Conservation (phyloP, 257 asterid species). For the Rauvolfia tetraphylla region DNA sequence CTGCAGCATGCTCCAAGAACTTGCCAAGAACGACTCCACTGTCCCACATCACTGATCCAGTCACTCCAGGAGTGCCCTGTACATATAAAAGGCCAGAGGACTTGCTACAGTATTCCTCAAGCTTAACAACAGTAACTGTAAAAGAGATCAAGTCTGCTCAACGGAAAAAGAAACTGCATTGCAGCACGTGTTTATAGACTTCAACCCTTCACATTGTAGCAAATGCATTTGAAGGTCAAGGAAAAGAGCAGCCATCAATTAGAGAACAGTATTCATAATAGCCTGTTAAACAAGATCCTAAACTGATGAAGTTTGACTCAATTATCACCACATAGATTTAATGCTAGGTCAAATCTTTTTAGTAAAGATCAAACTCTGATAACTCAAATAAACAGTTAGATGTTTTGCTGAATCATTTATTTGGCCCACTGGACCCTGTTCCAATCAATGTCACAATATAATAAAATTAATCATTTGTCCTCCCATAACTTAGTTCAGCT, state of each 20-base stretch:
- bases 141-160: background rate
- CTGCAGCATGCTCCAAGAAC: conserved; percentile 82
- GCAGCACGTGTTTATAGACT: background rate
- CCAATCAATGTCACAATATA: background rate
- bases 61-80: conserved; percentile 88
- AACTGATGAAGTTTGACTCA: background rate
- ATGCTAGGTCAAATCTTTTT: background rate
- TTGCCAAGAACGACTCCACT: conserved; percentile 87
- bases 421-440: background rate
- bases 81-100: conserved; percentile 9
- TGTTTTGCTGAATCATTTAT: background rate
- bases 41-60: conserved; percentile 98
- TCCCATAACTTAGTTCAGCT: background rate
- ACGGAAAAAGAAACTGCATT: background rate
- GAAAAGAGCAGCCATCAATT: background rate
- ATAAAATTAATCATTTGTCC: background rate
- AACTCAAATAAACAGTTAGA: background rate
- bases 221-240: background rate
- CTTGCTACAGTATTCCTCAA: background rate
- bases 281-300: background rate
- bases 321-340: background rate
- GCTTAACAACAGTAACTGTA: background rate
- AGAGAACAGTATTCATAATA: background rate
- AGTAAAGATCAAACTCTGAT: background rate
- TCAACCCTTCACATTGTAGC: background rate